Evolutionary conservation across 176 grass and related monocot species (phyloP), one percentile per base, ranked within the genome.

Genomic region (Coix lacrymajobi): DNA sequence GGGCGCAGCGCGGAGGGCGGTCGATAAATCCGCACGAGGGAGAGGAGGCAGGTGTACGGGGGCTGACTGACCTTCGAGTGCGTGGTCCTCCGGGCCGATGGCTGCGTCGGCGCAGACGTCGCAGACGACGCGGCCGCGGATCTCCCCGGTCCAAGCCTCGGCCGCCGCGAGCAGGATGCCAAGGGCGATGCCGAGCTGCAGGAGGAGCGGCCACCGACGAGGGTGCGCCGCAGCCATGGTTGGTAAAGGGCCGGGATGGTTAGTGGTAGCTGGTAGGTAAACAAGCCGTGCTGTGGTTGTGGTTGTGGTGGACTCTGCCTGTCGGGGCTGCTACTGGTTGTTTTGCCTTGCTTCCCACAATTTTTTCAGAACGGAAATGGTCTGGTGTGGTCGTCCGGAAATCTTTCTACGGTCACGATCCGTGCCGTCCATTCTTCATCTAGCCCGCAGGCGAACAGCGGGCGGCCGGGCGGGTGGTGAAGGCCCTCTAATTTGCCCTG

Each of bases 111-210:
- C 92, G 73, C 95, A 97, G 56, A 97, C 90, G 71, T 97, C 95
- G 72, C 95, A 97, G 24, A 97, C 86, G 68, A 97, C 95, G 36
- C 86, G 86, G 71, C 95, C 95, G 57, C 86, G 88, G 86, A 97
- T 94, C 88, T 94, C 90, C 24, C 95, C 95, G 36, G 90, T 97
- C 95, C 95, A 97, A 20, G 90, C 95, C 66, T 97, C 88, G 31
- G 71, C 86, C 9, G 54, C 16, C 15, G 43, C 15, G 36, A 89
- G 29, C 41, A 89, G 71, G 32, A 81, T 39, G 25, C 52, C 32
- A 37, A 90, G 57, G 26, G 17, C 46, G 64, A 89, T 29, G 6
- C 26, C 28, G 26, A 84, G 67, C 6, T 20, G 64, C 15, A 86
- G 64, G 26, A 71, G 22, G 25, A 48, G 64, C 60, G 32, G 25